Percentiles rank a stretch among this genome's conserved stretches.
Conservation (phyloP, 768 basidiomycete genomes). For the Hypsizygus marmoreus region DNA sequence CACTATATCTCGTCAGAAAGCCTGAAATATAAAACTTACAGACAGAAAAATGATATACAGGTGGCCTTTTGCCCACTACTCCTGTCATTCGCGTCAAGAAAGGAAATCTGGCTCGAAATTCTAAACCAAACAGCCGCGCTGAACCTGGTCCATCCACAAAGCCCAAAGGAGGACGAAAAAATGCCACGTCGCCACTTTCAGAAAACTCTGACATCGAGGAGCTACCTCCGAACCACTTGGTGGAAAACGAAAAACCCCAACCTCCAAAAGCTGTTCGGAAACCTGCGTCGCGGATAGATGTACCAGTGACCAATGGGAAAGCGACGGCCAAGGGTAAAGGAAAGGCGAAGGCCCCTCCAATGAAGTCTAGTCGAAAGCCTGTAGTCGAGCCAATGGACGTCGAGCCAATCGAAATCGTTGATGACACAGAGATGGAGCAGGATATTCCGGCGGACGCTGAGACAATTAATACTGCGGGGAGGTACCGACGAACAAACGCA, state of each 20-base stretch:
- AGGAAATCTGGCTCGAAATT: conserved; percentile 5
- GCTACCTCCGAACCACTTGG: conserved; percentile 5
- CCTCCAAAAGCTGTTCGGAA: conserved; percentile 5
- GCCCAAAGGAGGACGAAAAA: conserved; percentile 14
- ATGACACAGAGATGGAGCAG: conserved; percentile 13
- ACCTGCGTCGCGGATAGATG: conserved; percentile 6
- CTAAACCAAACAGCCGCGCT: conserved; percentile 13
- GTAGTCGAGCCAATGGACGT: conserved; percentile 23
- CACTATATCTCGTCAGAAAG: no score
- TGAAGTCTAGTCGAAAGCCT: conserved; percentile 17
- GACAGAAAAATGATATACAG: conserved; percentile 10
- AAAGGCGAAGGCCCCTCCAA: conserved; percentile 31
- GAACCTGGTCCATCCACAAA: conserved; percentile 22
- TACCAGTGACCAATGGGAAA: conserved; percentile 25
- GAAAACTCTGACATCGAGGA: conserved; percentile 22
- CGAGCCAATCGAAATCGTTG: conserved; percentile 16
- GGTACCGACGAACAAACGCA: conserved; percentile 9
- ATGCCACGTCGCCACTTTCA: conserved; percentile 5
- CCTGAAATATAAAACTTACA: conserved; percentile 3
- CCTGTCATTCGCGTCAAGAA: conserved; percentile 11
- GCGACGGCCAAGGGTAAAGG: conserved; percentile 31
- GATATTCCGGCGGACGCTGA: conserved; percentile 7
- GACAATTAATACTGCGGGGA: conserved; percentile 15
- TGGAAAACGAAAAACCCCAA: no score
- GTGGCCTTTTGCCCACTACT: conserved; percentile 16